A percentile compares a stretch with the other conserved stretches of the same genome.
Evolutionary conservation across 2,329 filamentous ascomycete genomes (phyloP).

Genomic region (Talaromyces marneffei): DNA sequence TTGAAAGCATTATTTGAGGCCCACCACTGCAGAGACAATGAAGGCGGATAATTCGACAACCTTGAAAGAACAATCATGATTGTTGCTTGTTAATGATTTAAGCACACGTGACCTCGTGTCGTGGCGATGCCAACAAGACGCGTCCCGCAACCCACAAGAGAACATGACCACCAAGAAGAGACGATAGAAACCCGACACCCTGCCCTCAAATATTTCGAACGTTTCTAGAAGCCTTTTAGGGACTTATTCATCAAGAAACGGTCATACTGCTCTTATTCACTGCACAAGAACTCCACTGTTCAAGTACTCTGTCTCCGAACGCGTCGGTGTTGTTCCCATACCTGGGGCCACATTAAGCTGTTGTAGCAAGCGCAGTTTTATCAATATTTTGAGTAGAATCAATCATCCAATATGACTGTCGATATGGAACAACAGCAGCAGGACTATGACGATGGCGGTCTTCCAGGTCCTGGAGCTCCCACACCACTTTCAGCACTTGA

Average conservation of each 20-base stretch:
- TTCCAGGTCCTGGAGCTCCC: conserved; percentile 83
- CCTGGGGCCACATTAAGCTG: background rate
- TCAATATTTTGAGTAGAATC: background rate
- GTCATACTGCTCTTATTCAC: background rate
- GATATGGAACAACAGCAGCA: conserved; percentile 62
- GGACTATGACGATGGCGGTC: conserved; percentile 65
- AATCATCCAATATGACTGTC: conserved; percentile 32
- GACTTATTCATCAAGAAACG: background rate
- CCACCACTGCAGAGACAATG: background rate
- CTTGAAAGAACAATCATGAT: background rate
- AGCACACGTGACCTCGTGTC: conserved; percentile 35
- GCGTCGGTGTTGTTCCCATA: background rate
- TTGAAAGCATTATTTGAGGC: background rate
- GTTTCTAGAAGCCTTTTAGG: background rate
- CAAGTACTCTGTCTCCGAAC: background rate
- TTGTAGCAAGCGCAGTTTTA: background rate
- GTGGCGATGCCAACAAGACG: conserved; percentile 25
- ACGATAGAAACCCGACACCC: background rate
- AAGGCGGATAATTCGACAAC: background rate
- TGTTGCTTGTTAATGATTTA: background rate
- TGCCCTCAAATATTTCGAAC: background rate
- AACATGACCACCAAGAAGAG: background rate
- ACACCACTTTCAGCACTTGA: conserved; percentile 81
- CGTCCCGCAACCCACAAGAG: background rate
- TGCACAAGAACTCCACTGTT: background rate